Evolutionary conservation across 2,329 filamentous ascomycete species (phyloP).

Genomic region (Aureobasidium subglaciale): DNA sequence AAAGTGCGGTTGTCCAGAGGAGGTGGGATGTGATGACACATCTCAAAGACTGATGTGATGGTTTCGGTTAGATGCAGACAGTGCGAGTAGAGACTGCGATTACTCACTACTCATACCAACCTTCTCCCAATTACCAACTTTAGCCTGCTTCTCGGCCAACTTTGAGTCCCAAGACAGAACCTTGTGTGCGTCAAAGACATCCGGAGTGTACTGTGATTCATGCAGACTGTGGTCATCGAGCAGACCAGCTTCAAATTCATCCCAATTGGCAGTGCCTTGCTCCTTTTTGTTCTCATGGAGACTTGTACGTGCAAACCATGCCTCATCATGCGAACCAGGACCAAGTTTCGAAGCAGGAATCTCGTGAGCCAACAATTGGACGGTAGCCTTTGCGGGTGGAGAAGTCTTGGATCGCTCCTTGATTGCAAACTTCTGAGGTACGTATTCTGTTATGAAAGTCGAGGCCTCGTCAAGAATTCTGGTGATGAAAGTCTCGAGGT

Average conservation of each 20-base stretch:
- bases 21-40: slow-evolving; percentile 56
- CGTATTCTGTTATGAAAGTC: slow-evolving; percentile 50
- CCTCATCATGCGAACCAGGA: slow-evolving; percentile 36
- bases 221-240: slow-evolving; percentile 51
- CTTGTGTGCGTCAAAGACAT: slow-evolving; percentile 43
- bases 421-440: slow-evolving; percentile 47
- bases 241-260: slow-evolving; percentile 56
- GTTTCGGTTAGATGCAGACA: background rate
- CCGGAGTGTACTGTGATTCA: slow-evolving; percentile 54
- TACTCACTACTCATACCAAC: slow-evolving; percentile 33
- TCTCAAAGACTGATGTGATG: slow-evolving; percentile 48
- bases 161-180: slow-evolving; percentile 38
- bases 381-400: slow-evolving; percentile 42
- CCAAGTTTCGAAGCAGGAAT: slow-evolving; percentile 41
- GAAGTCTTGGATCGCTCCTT: slow-evolving; percentile 44
- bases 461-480: slow-evolving; percentile 52
- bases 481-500: slow-evolving; percentile 46
- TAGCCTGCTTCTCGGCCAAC: slow-evolving; percentile 20
- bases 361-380: slow-evolving; percentile 49
- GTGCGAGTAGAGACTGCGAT: background rate
- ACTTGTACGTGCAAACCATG: slow-evolving; percentile 59
- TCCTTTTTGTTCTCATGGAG: slow-evolving; percentile 49
- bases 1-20: slow-evolving; percentile 60
- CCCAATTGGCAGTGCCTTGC: slow-evolving; percentile 53
- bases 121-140: slow-evolving; percentile 26